Evolutionary conservation across 2,329 filamentous ascomycete genomes (phyloP), one percentile per base, ranked within the genome.

Genomic region (Fusarium papillatum): DNA sequence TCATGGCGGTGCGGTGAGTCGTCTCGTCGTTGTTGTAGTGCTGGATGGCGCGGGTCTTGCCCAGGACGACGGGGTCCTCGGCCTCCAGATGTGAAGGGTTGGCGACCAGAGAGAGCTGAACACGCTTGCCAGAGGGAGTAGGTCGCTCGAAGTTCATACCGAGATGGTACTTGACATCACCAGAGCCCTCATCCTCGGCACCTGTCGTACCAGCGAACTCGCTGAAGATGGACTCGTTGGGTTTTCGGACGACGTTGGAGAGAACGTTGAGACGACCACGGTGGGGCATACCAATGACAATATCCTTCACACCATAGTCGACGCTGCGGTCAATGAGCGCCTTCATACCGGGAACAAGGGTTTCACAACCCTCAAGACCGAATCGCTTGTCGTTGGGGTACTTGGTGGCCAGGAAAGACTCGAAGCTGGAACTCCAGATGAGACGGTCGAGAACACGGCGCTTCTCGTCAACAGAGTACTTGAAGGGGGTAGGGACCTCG

Each of bases 81-180:
- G 97, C 97, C 87, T 99, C 97, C 82, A 99, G 88, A 90, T 99
- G 97, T 68, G 97, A 99, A 46, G 97, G 97, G 86, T 99, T 99
- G 87, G 97, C 97, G 72, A 99, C 97, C 63, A 99, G 92, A 73
- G 97, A 99, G 66, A 99, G 92, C 88, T 99, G 97, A n/a, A 99
- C 97, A 76, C 97, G 97, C 91, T 98, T 98, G 81, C 97, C 97
- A 53, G 96, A 98, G 70, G 97, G 97, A 13, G 97, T 99, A 66
- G 97, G 97, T 75, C 97, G 95, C 89, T 99, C 97, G 80, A 99
- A 99, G 90, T 99, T 99, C 97, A 99, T 99, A 83, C 97, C 97
- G 81, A 99, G 89, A 88, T 99, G 97, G 88, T 99, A 99, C 87
- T 99, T 99, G 86, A 99, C 97, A 85, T 99, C 97, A 81, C 97